Evolutionary conservation across 306 rosid genomes (phyloP), one percentile per base, ranked within the genome.

Genomic region (Cicer arietinum): DNA sequence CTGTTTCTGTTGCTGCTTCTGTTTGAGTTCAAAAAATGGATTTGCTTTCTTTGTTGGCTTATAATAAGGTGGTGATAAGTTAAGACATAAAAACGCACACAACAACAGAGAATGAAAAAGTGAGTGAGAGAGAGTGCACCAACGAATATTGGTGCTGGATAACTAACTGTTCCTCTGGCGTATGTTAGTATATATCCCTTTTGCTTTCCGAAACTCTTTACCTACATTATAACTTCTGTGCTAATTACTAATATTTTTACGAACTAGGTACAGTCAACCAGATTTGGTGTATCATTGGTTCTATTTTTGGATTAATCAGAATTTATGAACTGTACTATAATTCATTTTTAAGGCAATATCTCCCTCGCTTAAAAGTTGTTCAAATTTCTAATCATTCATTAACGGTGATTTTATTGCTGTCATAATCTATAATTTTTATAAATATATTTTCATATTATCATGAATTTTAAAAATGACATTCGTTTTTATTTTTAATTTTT

Each of bases 121-220:
- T 54, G 7, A 30, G 81, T 54, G 7, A 69, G 67, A 54, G 66
- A 45, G 70, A 67, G 60, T 61, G 80, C 82, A 78, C 54, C 78
- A 86, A 79, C 77, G 90, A 83, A 85, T 86, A 87, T 91, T 87
- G 88, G 92, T 90, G 92, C 90, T 82, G 90, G 85, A 80, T 86
- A 77, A 78, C 69, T 83, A 89, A 87, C 89, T 74, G 91, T 84
- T 84, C 71, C 76, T 11, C 85, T 74, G 74, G 85, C 82, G 82
- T 83, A 76, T 51, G 87, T 84, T 80, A 82, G 89, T 44, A 65
- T 68, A 69, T 73, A 74, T 74, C 75, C 51, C 72, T 85, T 70
- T 30, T 30, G 37, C 37, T 30, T 30, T 30, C 37, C 37, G 4
- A 5, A 3, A 30, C 37, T 30, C 37, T 30, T 30, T 30, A 30